Percentiles rank a stretch among this genome's conserved stretches.
Conservation (phyloP, 164 flowering plant genomes). For the Kalanchoe fedtschenkoi region DNA sequence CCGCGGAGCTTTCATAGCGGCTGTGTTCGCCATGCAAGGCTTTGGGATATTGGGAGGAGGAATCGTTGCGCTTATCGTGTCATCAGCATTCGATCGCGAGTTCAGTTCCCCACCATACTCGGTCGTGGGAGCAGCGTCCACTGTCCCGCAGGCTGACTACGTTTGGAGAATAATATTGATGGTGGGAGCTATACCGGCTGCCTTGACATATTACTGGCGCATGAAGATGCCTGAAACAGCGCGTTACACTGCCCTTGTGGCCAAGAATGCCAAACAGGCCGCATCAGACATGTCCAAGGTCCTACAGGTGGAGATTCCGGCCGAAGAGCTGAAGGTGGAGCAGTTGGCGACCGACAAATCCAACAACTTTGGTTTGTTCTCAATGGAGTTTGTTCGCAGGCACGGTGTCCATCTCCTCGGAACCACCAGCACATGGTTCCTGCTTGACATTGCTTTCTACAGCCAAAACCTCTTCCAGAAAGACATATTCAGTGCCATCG, state of each 20-base stretch:
- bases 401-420: background rate
- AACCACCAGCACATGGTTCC: background rate
- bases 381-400: background rate
- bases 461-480: conserved; percentile 3
- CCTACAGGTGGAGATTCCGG: background rate
- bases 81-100: background rate
- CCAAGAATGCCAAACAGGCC: conserved; percentile 1
- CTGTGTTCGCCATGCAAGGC: conserved; percentile 4
- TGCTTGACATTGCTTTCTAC: conserved; percentile 2
- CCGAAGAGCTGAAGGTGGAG: background rate
- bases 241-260: conserved; percentile 39
- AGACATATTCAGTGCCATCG: background rate
- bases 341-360: background rate
- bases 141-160: background rate
- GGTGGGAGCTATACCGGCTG: conserved; percentile 2
- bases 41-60: conserved; percentile 2
- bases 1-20: conserved; percentile 4
- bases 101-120: background rate
- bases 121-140: background rate
- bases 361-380: background rate
- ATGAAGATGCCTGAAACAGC: conserved; percentile 68
- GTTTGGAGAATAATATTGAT: conserved; percentile 3
- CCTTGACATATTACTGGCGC: conserved; percentile 38
- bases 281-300: conserved; percentile 5
- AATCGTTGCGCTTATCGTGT: background rate